These are phyloP conservation scores for Lachancea thermotolerans DNA, from an alignment of 805 yeast genomes.

Conservation along the genomic window DNA sequence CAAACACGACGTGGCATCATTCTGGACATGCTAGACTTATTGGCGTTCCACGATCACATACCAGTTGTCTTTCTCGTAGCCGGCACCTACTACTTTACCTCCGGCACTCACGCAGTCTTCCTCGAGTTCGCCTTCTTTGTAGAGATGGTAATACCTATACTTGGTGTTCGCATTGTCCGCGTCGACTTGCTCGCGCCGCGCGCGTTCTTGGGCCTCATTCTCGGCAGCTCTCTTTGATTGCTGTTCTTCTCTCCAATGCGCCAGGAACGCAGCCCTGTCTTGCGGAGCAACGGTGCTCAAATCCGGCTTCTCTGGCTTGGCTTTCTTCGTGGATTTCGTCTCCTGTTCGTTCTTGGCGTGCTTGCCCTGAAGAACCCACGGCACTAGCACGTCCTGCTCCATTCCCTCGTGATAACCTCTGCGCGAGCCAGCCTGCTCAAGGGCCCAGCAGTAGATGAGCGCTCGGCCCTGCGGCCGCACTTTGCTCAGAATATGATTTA, in stretches of 20 bases:
- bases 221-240: slow-evolving; percentile 15
- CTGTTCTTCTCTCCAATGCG: slow-evolving; percentile 25
- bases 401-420: slow-evolving; percentile 88
- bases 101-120: slow-evolving; percentile 69
- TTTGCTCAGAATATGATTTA: slow-evolving; percentile 56
- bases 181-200: slow-evolving; percentile 14
- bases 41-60: slow-evolving; percentile 47
- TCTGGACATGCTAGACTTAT: neutral
- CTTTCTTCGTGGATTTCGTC: slow-evolving; percentile 12
- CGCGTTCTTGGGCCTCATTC: slow-evolving; percentile 17
- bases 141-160: slow-evolving; percentile 84
- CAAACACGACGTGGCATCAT: no score
- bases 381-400: slow-evolving; percentile 90
- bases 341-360: slow-evolving; percentile 32
- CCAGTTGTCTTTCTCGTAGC: slow-evolving; percentile 95
- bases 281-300: slow-evolving; percentile 21
- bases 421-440: slow-evolving; percentile 82
- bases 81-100: slow-evolving; percentile 55
- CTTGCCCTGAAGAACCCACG: slow-evolving; percentile 76
- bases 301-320: slow-evolving; percentile 21
- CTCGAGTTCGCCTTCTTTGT: slow-evolving; percentile 74
- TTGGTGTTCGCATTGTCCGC: slow-evolving; percentile 42
- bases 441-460: slow-evolving; percentile 91
- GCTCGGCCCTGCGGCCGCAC: slow-evolving; percentile 58
- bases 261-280: slow-evolving; percentile 25